Evolutionary conservation across 257 asterid species (phyloP).

Genomic region (Asclepias syriaca): DNA sequence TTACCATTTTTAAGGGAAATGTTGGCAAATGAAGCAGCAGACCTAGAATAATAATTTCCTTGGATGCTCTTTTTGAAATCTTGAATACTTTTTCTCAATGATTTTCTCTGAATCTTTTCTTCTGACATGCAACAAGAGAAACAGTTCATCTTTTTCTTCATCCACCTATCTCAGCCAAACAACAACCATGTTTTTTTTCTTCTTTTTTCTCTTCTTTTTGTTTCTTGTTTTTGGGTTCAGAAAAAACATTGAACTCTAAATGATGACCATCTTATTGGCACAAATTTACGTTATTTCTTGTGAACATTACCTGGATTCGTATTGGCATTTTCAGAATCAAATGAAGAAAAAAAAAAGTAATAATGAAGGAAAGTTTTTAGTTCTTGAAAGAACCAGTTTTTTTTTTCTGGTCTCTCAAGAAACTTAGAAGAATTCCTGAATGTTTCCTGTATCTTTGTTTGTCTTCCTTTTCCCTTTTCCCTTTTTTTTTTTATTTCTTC

Average conservation of each 20-base stretch:
- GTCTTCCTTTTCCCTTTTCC: not conserved
- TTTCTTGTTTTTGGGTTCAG: not conserved
- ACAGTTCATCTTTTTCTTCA: constrained; percentile 44
- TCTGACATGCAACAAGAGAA: constrained; percentile 68
- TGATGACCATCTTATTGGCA: not conserved
- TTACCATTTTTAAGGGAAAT: constrained; percentile 33
- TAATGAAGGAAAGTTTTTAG: constrained; percentile 11
- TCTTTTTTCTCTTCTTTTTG: not conserved
- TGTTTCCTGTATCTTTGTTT: not conserved
- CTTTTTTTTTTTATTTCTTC: constrained; percentile 1
- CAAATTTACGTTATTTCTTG: not conserved
- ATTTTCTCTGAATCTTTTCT: constrained; percentile 26
- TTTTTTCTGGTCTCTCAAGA: constrained; percentile 43
- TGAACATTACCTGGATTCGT: not conserved
- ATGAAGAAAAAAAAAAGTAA: constrained; percentile 12
- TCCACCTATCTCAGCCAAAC: constrained; percentile 10
- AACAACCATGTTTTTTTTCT: constrained; percentile 23
- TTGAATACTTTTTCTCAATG: constrained; percentile 27
- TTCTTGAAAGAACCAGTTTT: constrained; percentile 36
- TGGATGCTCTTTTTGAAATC: constrained; percentile 21
- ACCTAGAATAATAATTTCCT: constrained; percentile 5
- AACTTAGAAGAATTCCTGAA: constrained; percentile 31
- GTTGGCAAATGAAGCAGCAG: constrained; percentile 30
- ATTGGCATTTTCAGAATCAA: constrained; percentile 1
- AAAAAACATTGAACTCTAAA: constrained; percentile 15